Evolutionary conservation across 768 basidiomycete species (phyloP), one percentile per base, ranked within the genome.

Genomic region (Russula dissimulans): DNA sequence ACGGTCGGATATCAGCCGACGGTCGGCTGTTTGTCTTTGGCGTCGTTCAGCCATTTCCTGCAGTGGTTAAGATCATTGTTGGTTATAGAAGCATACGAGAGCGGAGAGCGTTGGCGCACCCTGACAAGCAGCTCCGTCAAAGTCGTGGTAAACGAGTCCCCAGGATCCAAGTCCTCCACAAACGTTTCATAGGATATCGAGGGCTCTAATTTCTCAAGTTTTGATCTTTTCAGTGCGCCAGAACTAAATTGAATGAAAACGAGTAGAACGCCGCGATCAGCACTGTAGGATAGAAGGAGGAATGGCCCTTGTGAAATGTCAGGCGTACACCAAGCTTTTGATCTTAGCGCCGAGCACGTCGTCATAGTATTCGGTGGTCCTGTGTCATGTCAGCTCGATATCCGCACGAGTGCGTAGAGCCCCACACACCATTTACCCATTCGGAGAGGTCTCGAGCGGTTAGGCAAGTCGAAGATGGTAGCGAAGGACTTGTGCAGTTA

Each of bases 21-120:
- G 81, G 71, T 90, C 87, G 31, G 74, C 69, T 49, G 70, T 78
- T 47, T 77, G 74, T 26, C 88, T 81, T 41, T 75, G 77, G 38
- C 80, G 80, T 57, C 89, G 81, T 64, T 90, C 88, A 8, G 89
- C 86, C 43, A 90, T 69, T 78, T 91, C 89, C 89, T 91, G 63
- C 10, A 18, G 34, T 34, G 11, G 61, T 11, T 26, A 26, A 26
- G 45, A 42, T 62, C 55, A 29, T 11, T 50, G 50, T 64, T 47
- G 57, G 50, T 31, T 36, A 44, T 15, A 22, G 12, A 22, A 7
- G 6, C 52, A 18, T 10, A 29, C 9, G 29, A 0, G 4, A 10
- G 17, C 5, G 32, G 44, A 48, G 15, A 50, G 49, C 46, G 39
- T 42, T 4, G 31, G 69, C 81, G 70, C 67, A 91, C 89, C 74